Conservation (phyloP, 1,284 basidiomycete species). For the Pseudozyma thailandica region DNA sequence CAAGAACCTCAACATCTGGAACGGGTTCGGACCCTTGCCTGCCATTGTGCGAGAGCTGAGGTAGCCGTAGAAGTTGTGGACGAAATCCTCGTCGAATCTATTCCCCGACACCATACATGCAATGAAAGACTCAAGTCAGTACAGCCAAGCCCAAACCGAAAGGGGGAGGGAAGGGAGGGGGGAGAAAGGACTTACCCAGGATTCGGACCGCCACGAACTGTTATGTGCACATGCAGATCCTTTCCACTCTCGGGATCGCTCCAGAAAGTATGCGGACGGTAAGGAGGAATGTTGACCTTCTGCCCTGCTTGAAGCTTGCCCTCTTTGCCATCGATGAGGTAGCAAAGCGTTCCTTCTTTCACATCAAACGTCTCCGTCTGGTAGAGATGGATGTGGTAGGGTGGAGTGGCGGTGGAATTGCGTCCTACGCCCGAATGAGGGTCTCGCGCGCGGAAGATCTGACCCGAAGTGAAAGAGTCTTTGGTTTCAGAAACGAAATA, state of each 20-base stretch:
- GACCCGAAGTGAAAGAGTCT: constrained; percentile 52
- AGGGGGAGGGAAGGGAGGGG: no score
- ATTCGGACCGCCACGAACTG: constrained; percentile 63
- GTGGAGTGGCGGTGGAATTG: constrained; percentile 63
- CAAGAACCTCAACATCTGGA: constrained; percentile 67
- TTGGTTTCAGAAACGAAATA: constrained; percentile 28
- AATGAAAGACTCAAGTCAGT: no score
- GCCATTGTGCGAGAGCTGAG: constrained; percentile 56
- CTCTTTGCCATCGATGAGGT: constrained; percentile 64
- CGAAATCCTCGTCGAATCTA: constrained; percentile 65
- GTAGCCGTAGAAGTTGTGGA: constrained; percentile 66
- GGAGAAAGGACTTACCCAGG: constrained; percentile 36
- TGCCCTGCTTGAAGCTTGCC: constrained; percentile 63
- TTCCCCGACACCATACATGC: not conserved
- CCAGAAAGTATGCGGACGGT: constrained; percentile 67
- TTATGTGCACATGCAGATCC: constrained; percentile 66
- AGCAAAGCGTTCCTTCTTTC: constrained; percentile 60
- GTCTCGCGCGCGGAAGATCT: constrained; percentile 62
- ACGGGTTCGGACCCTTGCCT: constrained; percentile 51
- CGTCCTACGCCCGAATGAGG: constrained; percentile 60
- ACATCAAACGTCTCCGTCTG: constrained; percentile 66
- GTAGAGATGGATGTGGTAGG: constrained; percentile 65
- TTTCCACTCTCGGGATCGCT: constrained; percentile 48
- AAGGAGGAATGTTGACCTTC: constrained; percentile 60
- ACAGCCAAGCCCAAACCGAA: no score